These are phyloP conservation scores for Turritis glabra DNA, from an alignment of 345 rosid genomes.

Conservation along the genomic window DNA sequence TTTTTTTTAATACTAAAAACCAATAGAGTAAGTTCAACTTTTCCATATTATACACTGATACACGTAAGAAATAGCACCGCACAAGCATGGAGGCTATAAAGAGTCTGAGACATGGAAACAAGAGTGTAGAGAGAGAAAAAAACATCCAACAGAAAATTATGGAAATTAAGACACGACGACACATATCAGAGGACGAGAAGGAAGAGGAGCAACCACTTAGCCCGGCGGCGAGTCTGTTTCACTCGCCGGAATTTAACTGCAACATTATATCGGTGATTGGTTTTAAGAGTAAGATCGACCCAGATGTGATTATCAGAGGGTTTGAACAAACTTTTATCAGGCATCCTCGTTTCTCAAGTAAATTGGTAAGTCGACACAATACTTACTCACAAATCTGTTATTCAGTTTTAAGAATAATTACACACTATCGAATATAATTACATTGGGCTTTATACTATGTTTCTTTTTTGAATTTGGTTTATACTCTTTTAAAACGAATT, in stretches of 20 bases:
- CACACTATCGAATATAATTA: too few relatives aligned
- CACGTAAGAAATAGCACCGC: not conserved
- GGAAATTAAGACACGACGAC: not conserved
- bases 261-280: slow-evolving; percentile 52
- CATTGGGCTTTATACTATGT: too few relatives aligned
- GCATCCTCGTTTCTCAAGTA: slow-evolving; percentile 79
- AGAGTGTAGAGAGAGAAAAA: not conserved
- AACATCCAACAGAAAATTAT: not conserved
- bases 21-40: not conserved
- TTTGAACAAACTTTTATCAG: slow-evolving; percentile 46
- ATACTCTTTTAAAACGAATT: too few relatives aligned
- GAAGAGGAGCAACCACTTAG: slow-evolving; percentile 45
- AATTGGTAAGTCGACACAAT: slow-evolving; percentile 39
- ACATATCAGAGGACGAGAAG: not conserved
- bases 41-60: not conserved
- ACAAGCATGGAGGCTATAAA: not conserved
- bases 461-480: too few relatives aligned
- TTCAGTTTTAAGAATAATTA: too few relatives aligned
- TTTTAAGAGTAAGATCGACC: slow-evolving; percentile 43
- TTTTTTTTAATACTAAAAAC: not conserved
- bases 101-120: not conserved
- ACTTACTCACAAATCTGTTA: too few relatives aligned
- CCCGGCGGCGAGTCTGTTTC: slow-evolving; percentile 50
- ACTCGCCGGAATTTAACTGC: slow-evolving; percentile 46
- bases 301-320: slow-evolving; percentile 45